Conservation (phyloP, 176 grass and related monocot species). For the Aegilops longissima region DNA sequence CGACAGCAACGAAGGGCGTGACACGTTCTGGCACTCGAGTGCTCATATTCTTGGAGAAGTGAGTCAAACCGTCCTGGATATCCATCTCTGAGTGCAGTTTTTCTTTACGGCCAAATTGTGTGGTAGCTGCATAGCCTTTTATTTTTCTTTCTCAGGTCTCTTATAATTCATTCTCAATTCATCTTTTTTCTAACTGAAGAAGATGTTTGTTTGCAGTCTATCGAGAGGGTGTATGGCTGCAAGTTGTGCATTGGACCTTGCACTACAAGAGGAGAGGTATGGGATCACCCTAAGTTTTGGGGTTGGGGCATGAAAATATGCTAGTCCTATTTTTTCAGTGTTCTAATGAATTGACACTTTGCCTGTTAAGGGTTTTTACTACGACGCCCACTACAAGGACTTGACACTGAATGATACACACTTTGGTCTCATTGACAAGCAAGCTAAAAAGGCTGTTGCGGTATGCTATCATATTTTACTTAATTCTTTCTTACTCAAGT, state of each 20-base stretch:
- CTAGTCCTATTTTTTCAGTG: background rate
- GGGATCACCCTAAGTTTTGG: background rate
- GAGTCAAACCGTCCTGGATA: background rate
- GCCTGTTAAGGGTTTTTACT: constrained; percentile 84
- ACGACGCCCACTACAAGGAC: constrained; percentile 87
- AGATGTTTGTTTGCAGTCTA: constrained; percentile 49
- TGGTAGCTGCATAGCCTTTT: background rate
- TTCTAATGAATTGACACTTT: constrained; percentile 29
- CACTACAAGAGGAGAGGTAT: constrained; percentile 98
- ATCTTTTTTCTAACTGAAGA: constrained; percentile 18
- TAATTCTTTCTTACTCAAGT: constrained; percentile 4
- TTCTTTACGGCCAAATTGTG: background rate
- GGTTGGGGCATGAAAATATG: background rate
- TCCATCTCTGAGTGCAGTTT: background rate
- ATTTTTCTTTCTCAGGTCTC: background rate
- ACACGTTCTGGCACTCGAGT: constrained; percentile 98
- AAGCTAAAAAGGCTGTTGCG: constrained; percentile 84
- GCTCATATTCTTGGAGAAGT: constrained; percentile 99
- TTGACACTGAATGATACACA: constrained; percentile 86
- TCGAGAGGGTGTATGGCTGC: constrained; percentile 93
- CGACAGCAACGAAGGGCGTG: constrained; percentile 85
- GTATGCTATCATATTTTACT: constrained; percentile 50
- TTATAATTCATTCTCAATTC: background rate
- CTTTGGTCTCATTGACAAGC: constrained; percentile 73
- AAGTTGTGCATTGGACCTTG: constrained; percentile 98